Evolutionary conservation across 2,329 filamentous ascomycete species (phyloP), one percentile per base, ranked within the genome.

Genomic region (Penicillium digitatum): DNA sequence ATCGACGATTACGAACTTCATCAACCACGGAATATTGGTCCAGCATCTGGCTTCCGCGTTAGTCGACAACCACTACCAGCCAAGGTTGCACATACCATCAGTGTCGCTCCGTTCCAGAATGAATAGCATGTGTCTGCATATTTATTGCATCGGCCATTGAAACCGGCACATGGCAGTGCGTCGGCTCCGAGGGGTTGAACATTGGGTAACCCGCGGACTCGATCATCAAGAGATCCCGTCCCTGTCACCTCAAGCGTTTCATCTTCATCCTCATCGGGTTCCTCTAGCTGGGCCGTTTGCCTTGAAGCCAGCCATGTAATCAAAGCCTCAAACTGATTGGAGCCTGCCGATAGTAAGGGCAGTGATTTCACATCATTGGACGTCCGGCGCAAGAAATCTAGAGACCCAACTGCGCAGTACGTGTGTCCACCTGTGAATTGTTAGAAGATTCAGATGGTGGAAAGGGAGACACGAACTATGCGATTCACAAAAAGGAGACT

Each of bases 121-220:
- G 85, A 87, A 72, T 99, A 99, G 75, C 94, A 99, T 0, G 94
- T 97, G 74, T 99, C 94, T 10, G 89, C 88, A 45, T 87, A 81
- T 73, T 99, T 99, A 76, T 96, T 96, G 69, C 84, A 86, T 47
- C 94, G 85, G 26, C 94, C 94, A 66, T 95, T 96, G 75, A 95
- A 91, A 10, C 92, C 94, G 1, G 90, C 81, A 66, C 81, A 82
- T 10, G 76, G 72, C 37, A 79, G 69, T 58, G 66, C 68, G 48
- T 66, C 68, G 37, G 50, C 65, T 44, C 48, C 62, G 20, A 55
- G 57, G 12, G 64, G 56, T 38, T 53, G 26, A 31, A 72, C 54
- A 47, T 57, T 49, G 29, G 71, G 66, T 32, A 76, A 61, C n/a
- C 53, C 48, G 29, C 52, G 54, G 29, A 74, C 61, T 49, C 52